phyloP scores from a whole-genome alignment of 1,284 basidiomycete genomes.

The Sanghuangporus weigelae region DNA sequence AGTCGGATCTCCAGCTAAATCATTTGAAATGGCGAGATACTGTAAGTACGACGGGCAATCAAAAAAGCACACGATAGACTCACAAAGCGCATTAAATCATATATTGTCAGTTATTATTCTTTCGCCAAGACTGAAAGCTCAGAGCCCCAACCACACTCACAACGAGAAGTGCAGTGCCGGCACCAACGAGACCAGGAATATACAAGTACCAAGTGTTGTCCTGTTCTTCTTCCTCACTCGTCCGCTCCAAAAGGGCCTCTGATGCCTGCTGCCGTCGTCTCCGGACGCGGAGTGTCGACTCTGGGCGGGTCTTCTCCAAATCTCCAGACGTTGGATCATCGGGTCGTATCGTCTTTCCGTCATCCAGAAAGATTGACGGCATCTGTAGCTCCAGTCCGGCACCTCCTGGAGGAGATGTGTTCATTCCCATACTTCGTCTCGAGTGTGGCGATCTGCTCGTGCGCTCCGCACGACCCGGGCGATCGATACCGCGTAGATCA shows the following conservation, averaged over 20 bases:
- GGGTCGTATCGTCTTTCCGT: conserved; percentile 11
- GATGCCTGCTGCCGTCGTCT: conserved; percentile 47
- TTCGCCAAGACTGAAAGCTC: conserved; percentile 71
- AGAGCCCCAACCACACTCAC: conserved; percentile 70
- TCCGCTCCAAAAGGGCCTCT: conserved; percentile 35
- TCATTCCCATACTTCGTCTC: conserved; percentile 1
- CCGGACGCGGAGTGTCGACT: conserved; percentile 30
- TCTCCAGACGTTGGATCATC: neutral
- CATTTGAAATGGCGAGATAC: neutral
- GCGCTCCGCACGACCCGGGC: neutral
- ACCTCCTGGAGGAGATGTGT: conserved; percentile 7
- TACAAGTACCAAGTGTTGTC: conserved; percentile 74
- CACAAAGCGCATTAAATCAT: neutral
- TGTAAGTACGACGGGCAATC: neutral
- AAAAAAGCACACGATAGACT: neutral
- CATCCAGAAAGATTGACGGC: conserved; percentile 38
- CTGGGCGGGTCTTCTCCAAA: neutral
- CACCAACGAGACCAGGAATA: conserved; percentile 68
- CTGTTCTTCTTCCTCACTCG: conserved; percentile 38
- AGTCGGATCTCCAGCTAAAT: neutral
- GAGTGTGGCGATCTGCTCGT: neutral
- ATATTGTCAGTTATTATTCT: conserved; percentile 39
- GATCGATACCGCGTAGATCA: conserved; percentile 26
- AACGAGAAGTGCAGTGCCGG: conserved; percentile 70
- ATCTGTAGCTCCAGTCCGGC: conserved; percentile 22